These are phyloP conservation scores for Mycena latifolia DNA, from an alignment of 768 basidiomycete species.

Conservation along the genomic window DNA sequence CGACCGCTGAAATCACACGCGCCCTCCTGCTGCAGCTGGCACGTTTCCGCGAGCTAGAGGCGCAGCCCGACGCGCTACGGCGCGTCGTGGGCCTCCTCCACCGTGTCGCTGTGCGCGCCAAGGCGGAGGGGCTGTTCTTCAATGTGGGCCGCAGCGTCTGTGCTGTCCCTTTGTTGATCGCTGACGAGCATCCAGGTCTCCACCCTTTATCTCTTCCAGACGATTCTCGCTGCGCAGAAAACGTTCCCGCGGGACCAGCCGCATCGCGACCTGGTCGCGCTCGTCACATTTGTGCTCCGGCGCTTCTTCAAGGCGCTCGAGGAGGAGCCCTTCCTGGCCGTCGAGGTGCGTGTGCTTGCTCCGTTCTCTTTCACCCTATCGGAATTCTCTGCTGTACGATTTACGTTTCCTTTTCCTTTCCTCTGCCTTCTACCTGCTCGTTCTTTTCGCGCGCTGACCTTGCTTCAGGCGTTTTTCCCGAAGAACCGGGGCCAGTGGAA, in stretches of 20 bases:
- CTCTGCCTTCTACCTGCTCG: not conserved
- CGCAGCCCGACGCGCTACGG: conserved; percentile 85
- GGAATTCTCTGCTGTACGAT: conserved; percentile 3
- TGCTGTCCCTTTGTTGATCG: conserved; percentile 17
- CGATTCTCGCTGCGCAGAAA: conserved; percentile 85
- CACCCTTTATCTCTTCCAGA: conserved; percentile 88
- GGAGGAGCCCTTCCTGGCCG: conserved; percentile 86
- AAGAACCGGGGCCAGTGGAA: conserved; percentile 74
- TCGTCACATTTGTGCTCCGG: conserved; percentile 90
- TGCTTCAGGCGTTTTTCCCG: conserved; percentile 83
- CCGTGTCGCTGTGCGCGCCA: conserved; percentile 89
- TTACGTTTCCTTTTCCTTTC: conserved; percentile 1
- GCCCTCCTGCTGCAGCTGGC: conserved; percentile 88
- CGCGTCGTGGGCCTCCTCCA: conserved; percentile 91
- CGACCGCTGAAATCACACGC: conserved; percentile 84
- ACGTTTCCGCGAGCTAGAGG: conserved; percentile 83
- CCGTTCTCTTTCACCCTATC: not conserved
- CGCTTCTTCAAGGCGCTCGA: conserved; percentile 95
- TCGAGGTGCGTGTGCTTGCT: conserved; percentile 72
- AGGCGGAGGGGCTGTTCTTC: conserved; percentile 96
- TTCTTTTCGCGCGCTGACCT: not conserved
- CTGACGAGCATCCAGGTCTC: conserved; percentile 73
- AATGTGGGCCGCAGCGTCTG: conserved; percentile 67
- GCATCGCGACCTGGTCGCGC: conserved; percentile 83
- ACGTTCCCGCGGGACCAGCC: conserved; percentile 83